Base-by-base conservation (phyloP, 805 yeast species). In the Sugiyamaella boreocaroliniensis region DNA sequence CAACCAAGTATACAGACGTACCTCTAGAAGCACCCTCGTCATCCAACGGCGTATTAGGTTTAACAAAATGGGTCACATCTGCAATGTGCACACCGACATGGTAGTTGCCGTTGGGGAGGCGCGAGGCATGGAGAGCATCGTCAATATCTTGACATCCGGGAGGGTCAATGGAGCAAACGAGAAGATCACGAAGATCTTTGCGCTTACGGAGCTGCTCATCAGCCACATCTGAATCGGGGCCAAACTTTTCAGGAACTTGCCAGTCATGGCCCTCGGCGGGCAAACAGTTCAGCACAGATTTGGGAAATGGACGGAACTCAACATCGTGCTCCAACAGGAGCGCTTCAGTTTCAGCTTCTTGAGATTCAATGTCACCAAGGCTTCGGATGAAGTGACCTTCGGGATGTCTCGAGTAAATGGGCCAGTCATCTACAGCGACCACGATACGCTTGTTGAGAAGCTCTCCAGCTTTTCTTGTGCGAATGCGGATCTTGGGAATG, bases 21-120 rank as follows among this genome's bases (percentile, higher is more conserved):
- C 97, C 98, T 71, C 99, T 81, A 0, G 95, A 78, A 0, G 98
- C 96, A 69, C 97, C 99, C 71, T 93, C 99, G 45, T 81, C 85
- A 67, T 93, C 99, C 55, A 93, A 75, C 0, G 98, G 83, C 2
- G 97, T 89, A 57, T 83, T 85, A 0, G 99, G 85, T 69, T 89
- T 89, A 45, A 93, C 99, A 65, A 93, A 93, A 71, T 93, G 96
- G 1, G 98, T 88, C 29, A 93, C 99, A 71, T 93, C 99, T 9
- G 99, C 99, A 73, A 93, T 93, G 66, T 93, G 99, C 29, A 93
- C 99, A 64, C 99, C 99, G 52, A 93, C 96, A 68, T 93, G 96
- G 74, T 80, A 89, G 66, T 92, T 88, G 0, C 99, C 99, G 67
- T 93, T 93, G 1, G 96, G 89, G 48, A 93, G 76, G 50, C 67